Conservation (phyloP, 768 basidiomycete species). For the Auricularia cornea region DNA sequence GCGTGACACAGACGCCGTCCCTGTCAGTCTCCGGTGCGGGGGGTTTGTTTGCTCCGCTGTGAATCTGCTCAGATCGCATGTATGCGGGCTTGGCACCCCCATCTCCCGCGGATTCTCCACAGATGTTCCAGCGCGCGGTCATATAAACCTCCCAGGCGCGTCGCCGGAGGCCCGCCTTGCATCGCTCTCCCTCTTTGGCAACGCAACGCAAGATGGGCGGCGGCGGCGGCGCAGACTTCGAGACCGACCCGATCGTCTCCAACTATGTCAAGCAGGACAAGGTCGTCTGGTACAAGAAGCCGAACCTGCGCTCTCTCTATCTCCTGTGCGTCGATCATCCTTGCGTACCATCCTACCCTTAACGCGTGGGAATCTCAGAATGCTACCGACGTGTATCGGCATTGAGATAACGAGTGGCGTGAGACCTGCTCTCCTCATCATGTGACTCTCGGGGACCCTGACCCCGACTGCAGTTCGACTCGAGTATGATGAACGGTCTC, state of each 20-base stretch:
- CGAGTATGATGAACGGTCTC: slow-evolving; percentile 55
- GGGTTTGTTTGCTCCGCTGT: no score
- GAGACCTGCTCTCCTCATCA: slow-evolving; percentile 18
- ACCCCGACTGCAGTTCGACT: slow-evolving; percentile 33
- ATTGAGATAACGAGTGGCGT: slow-evolving; percentile 55
- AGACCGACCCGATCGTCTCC: slow-evolving; percentile 8
- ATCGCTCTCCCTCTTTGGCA: not conserved
- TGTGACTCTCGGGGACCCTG: not conserved
- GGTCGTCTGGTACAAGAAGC: slow-evolving; percentile 55
- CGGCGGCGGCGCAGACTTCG: not conserved
- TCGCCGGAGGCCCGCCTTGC: not conserved
- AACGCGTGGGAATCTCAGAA: no score
- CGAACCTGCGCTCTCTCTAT: slow-evolving; percentile 48
- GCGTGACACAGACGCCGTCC: no score
- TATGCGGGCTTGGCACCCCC: not conserved
- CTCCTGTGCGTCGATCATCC: slow-evolving; percentile 23
- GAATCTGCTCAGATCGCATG: no score
- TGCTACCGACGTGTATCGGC: slow-evolving; percentile 53
- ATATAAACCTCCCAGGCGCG: not conserved
- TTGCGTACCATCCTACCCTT: no score
- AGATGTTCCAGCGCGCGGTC: not conserved
- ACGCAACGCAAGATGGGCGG: not conserved
- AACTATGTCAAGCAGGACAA: slow-evolving; percentile 38
- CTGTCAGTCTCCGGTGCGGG: no score
- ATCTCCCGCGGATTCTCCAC: not conserved